Evolutionary conservation across 169 alveolate genomes (phyloP).

Genomic region (Plasmodium billcollinsi): DNA sequence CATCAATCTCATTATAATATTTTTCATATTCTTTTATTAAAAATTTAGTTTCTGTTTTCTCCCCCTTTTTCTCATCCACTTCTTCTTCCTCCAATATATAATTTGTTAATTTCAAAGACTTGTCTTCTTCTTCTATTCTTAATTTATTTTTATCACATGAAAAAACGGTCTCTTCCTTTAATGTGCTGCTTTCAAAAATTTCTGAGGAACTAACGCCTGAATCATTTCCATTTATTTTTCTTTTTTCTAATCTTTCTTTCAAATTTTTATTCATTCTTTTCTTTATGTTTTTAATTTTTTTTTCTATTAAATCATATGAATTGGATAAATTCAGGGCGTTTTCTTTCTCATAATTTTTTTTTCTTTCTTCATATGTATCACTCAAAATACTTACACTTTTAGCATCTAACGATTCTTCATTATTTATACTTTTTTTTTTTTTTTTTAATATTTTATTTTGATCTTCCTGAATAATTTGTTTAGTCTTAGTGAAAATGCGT

Average conservation of each 20-base stretch:
- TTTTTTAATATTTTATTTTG: background rate
- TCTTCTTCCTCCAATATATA: background rate
- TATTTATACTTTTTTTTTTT: background rate
- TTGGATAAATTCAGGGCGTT: background rate
- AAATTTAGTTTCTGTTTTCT: background rate
- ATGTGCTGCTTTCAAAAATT: background rate
- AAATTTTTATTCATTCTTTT: constrained; percentile 24
- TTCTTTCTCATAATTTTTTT: background rate
- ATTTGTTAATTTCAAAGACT: background rate
- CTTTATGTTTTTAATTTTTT: constrained; percentile 16
- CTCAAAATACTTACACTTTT: background rate
- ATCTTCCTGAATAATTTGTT: background rate
- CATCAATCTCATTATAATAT: background rate
- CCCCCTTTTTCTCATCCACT: background rate
- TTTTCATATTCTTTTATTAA: background rate
- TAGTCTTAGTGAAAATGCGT: background rate
- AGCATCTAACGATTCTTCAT: background rate
- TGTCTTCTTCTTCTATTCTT: background rate
- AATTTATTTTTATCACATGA: background rate
- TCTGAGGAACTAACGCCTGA: constrained; percentile 3
- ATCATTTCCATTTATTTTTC: background rate
- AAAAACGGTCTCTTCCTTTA: background rate
- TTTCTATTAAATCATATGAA: background rate
- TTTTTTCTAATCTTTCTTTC: constrained; percentile 26
- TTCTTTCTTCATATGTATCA: background rate